A percentile compares a stretch with the other conserved stretches of the same genome.
phyloP scores from a whole-genome alignment of 306 rosid species.

The Ormosia semicastrata region DNA sequence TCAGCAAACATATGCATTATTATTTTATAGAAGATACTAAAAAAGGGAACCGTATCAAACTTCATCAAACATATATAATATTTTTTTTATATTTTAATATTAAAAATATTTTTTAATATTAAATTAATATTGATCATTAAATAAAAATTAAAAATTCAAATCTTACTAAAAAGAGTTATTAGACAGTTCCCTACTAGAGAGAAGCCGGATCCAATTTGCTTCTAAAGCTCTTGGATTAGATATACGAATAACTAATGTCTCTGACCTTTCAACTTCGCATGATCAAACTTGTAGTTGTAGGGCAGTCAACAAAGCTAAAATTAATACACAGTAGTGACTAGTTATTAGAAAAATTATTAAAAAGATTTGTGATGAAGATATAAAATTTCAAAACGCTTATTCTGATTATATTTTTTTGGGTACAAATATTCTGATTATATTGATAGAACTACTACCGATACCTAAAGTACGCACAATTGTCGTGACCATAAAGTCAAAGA shows the following conservation, averaged over 20 bases:
- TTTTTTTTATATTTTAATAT: no score
- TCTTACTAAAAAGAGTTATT: no score
- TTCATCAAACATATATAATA: no score
- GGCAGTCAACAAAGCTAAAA: not conserved
- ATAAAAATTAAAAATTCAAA: no score
- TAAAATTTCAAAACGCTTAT: not conserved
- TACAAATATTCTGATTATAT: not conserved
- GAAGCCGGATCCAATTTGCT: no score
- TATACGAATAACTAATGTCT: not conserved
- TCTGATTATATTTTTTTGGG: not conserved
- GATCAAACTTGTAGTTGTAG: not conserved
- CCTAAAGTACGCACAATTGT: not conserved
- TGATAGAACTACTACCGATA: not conserved
- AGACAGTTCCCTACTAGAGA: no score
- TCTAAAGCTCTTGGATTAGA: no score
- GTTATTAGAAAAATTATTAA: not conserved
- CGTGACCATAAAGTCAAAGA: slow-evolving; percentile 19
- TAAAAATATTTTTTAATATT: no score
- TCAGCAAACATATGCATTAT: not conserved
- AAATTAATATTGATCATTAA: no score
- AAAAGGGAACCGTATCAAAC: no score
- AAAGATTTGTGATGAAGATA: slow-evolving; percentile 12
- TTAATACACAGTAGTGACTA: not conserved
- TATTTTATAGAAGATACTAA: no score
- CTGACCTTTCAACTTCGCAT: slow-evolving; percentile 7